Base-by-base conservation (phyloP, 768 basidiomycete genomes). In the Podaxis sp. region DNA sequence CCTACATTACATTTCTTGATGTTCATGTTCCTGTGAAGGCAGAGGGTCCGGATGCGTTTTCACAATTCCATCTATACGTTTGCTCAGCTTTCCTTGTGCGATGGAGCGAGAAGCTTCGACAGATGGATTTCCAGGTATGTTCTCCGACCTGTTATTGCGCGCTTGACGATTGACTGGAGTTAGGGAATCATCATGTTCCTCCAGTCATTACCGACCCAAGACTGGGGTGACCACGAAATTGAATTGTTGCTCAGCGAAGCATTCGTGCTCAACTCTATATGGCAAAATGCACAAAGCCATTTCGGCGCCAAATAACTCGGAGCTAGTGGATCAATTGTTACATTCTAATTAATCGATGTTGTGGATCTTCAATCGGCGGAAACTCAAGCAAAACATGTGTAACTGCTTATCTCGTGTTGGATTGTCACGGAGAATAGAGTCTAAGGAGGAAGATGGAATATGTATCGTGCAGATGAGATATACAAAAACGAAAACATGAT, bases 171-270 rank as follows among this genome's bases (percentile, higher is more conserved):
- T 63, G 42, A 49, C 57, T 33, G 24, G 44, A 26, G 40, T 39
- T 59, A 99, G 96, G 95, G 94, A 61, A 96, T 99, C 73, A 99
- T 99, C 73, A 99, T 99, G 91, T 99, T 97, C 78, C 82, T 99
- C 12, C 94, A 96, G 72, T 94, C 91, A 1, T 82, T 94, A 3
- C 94, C 94, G 13, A 96, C 94, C 5, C 93, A 95, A 71, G 87
- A 85, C 59, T 99, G 97, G 97, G 87, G 89, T 22, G 96, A 99
- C 73, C 91, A 96, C 69, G 95, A 99, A 70, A 89, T 99, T 52
- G 95, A 98, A 72, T 84, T 99, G 78, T 85, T 99, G 38, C 86
- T 99, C 52, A 93, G 92, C 69, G 93, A 98, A 76, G 96, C 97
- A 1, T 99, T 96, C 71, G 91, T 99, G 22, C 87, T 94, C 68